A percentile compares a stretch with the other conserved stretches of the same genome.
These are phyloP conservation scores for Starmerella stigmatis DNA, from an alignment of 805 yeast species.

Conservation along the genomic window DNA sequence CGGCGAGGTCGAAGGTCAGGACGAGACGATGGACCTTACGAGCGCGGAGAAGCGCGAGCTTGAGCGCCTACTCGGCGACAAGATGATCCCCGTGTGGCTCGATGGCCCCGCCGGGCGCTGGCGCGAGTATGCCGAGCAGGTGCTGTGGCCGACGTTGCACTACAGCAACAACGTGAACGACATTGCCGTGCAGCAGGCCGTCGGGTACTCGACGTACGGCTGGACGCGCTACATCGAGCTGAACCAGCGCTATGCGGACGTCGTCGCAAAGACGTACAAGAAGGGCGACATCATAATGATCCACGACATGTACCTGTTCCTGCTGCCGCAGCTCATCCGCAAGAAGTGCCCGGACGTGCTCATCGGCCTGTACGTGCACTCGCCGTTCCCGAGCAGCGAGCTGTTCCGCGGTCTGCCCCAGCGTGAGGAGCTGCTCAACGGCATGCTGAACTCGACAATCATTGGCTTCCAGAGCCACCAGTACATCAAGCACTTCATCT, in stretches of 20 bases:
- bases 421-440: slow-evolving; percentile 72
- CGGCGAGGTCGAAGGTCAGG: slow-evolving; percentile 56
- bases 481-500: slow-evolving; percentile 81
- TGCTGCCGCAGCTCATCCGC: slow-evolving; percentile 73
- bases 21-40: slow-evolving; percentile 35
- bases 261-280: slow-evolving; percentile 56
- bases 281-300: slow-evolving; percentile 91
- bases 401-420: slow-evolving; percentile 82
- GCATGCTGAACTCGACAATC: slow-evolving; percentile 81
- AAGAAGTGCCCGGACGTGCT: slow-evolving; percentile 62
- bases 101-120: slow-evolving; percentile 65
- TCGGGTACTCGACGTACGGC: slow-evolving; percentile 41
- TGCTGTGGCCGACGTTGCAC: slow-evolving; percentile 90
- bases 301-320: slow-evolving; percentile 76
- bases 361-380: slow-evolving; percentile 72
- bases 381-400: slow-evolving; percentile 93
- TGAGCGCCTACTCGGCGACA: slow-evolving; percentile 36
- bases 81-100: slow-evolving; percentile 64
- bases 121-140: slow-evolving; percentile 82
- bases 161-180: slow-evolving; percentile 49
- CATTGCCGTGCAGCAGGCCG: slow-evolving; percentile 35
- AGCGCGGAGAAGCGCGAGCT: slow-evolving; percentile 41
- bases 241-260: slow-evolving; percentile 82
- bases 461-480: slow-evolving; percentile 79
- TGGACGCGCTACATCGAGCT: slow-evolving; percentile 79